Evolutionary conservation across 2,329 filamentous ascomycete genomes (phyloP).

Genomic region (Aureobasidium lini): DNA sequence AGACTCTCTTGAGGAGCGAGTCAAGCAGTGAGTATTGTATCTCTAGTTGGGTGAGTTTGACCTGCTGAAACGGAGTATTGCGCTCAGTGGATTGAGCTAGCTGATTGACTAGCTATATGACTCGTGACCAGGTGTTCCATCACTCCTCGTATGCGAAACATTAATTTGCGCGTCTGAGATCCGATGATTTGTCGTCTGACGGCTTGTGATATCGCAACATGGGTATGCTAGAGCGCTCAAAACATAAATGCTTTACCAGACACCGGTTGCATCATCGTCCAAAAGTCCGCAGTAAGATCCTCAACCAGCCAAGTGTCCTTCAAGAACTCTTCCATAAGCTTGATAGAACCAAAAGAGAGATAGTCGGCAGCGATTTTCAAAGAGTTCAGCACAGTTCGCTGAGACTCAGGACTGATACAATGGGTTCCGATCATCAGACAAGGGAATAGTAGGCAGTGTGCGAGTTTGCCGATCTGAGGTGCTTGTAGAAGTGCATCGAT

Average conservation of each 20-base stretch:
- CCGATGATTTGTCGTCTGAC: no score
- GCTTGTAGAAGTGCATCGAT: background rate
- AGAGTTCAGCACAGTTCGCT: background rate
- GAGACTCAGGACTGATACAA: background rate
- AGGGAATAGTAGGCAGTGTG: background rate
- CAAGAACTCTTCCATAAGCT: background rate
- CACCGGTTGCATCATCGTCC: background rate
- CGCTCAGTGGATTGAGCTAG: no score
- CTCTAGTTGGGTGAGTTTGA: no score
- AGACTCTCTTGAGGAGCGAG: no score
- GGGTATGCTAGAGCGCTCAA: background rate
- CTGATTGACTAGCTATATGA: no score
- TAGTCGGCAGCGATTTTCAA: background rate
- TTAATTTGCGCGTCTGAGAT: no score
- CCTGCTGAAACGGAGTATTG: no score
- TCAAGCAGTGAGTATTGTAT: no score
- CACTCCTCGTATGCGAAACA: no score
- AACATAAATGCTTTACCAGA: conserved; percentile 1
- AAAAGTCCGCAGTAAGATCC: background rate
- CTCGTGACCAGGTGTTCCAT: no score
- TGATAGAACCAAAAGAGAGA: background rate
- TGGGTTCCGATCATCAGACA: background rate
- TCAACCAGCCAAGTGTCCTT: background rate
- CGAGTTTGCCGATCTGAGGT: background rate
- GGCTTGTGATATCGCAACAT: no score